A percentile compares a stretch with the other conserved stretches of the same genome.
These are phyloP conservation scores for Coprinellus micaceus DNA, from an alignment of 768 basidiomycete species.

Conservation along the genomic window DNA sequence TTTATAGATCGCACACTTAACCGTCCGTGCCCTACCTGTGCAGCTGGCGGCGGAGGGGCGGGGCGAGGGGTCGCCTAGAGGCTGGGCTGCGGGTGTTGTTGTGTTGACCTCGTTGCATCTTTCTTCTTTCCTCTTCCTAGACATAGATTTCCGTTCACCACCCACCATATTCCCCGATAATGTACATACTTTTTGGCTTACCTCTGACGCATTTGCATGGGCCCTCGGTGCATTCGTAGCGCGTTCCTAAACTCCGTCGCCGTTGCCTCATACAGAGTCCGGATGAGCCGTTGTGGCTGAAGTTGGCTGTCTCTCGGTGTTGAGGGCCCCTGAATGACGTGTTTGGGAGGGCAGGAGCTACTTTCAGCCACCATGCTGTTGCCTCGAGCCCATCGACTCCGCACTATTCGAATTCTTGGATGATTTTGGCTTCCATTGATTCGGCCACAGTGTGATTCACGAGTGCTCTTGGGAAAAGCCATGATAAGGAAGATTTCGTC, in stretches of 20 bases:
- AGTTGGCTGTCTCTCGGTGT: no score
- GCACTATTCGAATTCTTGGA: not conserved
- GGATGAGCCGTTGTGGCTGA: not conserved
- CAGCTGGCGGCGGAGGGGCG: not conserved
- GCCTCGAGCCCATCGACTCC: slow-evolving; percentile 1
- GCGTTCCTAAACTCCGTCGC: no score
- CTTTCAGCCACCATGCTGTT: slow-evolving; percentile 2
- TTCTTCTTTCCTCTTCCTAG: not conserved
- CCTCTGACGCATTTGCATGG: no score
- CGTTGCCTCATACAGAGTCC: not conserved
- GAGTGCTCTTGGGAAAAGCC: not conserved
- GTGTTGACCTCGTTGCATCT: not conserved
- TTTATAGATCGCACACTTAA: slow-evolving; percentile 7
- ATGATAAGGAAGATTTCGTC: not conserved
- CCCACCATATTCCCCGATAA: no score
- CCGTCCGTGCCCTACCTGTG: slow-evolving; percentile 4
- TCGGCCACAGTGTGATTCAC: not conserved
- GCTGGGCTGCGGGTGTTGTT: not conserved
- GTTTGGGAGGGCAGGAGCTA: not conserved
- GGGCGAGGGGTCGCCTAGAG: not conserved
- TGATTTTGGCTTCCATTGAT: no score
- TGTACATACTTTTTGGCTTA: no score
- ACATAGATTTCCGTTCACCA: not conserved
- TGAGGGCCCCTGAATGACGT: not conserved
- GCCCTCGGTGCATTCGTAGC: no score